A percentile compares a stretch with the other conserved stretches of the same genome.
These are phyloP conservation scores for Penicillium sp. DNA, from an alignment of 2,329 filamentous ascomycete species.

Conservation along the genomic window DNA sequence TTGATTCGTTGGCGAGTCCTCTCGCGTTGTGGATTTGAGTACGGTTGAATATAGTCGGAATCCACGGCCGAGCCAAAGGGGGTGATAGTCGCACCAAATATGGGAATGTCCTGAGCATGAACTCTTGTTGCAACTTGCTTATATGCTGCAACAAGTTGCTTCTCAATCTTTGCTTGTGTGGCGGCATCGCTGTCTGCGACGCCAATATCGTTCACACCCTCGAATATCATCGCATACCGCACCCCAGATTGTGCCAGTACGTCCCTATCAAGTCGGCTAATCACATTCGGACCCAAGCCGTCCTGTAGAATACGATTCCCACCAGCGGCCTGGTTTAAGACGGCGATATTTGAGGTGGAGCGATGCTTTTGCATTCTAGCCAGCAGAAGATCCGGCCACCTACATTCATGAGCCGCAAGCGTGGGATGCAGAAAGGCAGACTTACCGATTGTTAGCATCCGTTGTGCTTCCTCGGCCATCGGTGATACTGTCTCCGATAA, in stretches of 20 bases:
- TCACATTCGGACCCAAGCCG: conserved; percentile 61
- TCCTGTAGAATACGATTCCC: conserved; percentile 65
- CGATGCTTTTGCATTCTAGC: conserved; percentile 50
- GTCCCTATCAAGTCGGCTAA: conserved; percentile 64
- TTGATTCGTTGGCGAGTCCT: conserved; percentile 59
- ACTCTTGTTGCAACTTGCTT: conserved; percentile 57
- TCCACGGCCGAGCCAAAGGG: conserved; percentile 52
- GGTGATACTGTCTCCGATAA: conserved; percentile 66
- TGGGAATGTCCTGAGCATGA: conserved; percentile 54
- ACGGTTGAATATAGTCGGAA: conserved; percentile 47
- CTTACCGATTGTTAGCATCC: conserved; percentile 56
- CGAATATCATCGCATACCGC: conserved; percentile 63
- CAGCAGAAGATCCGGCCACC: conserved; percentile 60
- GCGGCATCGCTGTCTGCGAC: conserved; percentile 45
- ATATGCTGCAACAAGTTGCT: conserved; percentile 57
- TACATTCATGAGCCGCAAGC: conserved; percentile 5
- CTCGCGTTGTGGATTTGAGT: conserved; percentile 57
- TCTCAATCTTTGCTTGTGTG: conserved; percentile 51
- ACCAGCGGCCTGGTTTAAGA: conserved; percentile 66
- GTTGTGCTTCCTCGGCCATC: conserved; percentile 62
- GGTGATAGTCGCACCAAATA: conserved; percentile 66
- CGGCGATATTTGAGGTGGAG: conserved; percentile 51
- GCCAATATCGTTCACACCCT: conserved; percentile 70
- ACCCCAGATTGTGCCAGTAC: conserved; percentile 59
- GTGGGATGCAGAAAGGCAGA: neutral